A percentile compares a stretch with the other conserved stretches of the same genome.
Conservation (phyloP, 306 rosid species). For the Quercus ilex region DNA sequence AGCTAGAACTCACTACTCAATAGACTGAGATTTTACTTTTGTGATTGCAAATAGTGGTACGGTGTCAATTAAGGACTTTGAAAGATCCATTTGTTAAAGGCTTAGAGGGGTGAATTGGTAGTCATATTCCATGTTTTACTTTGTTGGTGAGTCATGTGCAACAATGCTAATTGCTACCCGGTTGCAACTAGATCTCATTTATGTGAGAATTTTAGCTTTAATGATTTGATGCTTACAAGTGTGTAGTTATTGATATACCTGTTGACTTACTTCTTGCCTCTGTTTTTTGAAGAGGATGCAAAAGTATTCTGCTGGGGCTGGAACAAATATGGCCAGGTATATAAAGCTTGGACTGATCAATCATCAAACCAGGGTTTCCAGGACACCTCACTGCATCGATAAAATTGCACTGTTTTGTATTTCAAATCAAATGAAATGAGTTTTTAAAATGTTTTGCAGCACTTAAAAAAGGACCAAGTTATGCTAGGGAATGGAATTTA, state of each 20-base stretch:
- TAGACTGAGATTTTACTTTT: background rate
- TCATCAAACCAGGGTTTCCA: background rate
- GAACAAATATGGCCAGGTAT: constrained; percentile 99
- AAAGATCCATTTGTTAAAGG: no score
- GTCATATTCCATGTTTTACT: background rate
- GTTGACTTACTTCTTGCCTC: constrained; percentile 6
- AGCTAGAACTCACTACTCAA: background rate
- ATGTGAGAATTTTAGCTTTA: background rate
- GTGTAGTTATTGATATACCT: background rate
- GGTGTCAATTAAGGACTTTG: no score
- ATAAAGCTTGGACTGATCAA: constrained; percentile 3
- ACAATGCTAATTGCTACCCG: background rate
- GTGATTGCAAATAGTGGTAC: no score
- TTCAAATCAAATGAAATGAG: background rate
- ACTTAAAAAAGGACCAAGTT: background rate
- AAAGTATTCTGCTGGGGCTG: constrained; percentile 98
- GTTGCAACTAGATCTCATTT: background rate
- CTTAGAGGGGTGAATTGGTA: background rate
- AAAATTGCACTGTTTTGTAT: background rate
- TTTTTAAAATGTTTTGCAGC: background rate
- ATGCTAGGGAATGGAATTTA: background rate
- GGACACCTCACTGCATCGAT: background rate
- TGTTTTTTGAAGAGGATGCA: constrained; percentile 54
- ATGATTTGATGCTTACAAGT: background rate
- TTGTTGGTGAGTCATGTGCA: background rate